These are phyloP conservation scores for Plectosphaerella sp. DNA, from an alignment of 2,329 filamentous ascomycete species.

Conservation along the genomic window DNA sequence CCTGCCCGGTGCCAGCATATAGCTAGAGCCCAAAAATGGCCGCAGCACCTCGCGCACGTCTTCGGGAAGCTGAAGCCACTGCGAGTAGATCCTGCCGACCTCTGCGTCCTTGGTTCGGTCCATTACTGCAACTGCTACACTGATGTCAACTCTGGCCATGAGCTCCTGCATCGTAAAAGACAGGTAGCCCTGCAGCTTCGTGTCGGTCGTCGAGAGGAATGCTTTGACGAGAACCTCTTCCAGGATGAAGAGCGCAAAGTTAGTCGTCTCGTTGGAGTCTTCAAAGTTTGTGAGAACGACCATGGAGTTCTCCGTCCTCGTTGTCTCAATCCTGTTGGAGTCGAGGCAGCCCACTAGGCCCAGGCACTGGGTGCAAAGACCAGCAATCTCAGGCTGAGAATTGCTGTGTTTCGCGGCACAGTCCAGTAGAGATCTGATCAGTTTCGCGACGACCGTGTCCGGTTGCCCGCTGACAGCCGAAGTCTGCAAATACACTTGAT, in stretches of 20 bases:
- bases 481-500: slow-evolving; percentile 76
- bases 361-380: slow-evolving; percentile 74
- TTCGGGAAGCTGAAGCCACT: slow-evolving; percentile 77
- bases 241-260: slow-evolving; percentile 82
- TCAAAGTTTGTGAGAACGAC: slow-evolving; percentile 86
- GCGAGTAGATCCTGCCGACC: slow-evolving; percentile 58
- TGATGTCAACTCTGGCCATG: slow-evolving; percentile 72
- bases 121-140: slow-evolving; percentile 40
- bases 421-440: slow-evolving; percentile 79
- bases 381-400: slow-evolving; percentile 60
- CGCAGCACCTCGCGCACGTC: slow-evolving; percentile 75
- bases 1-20: slow-evolving; percentile 63
- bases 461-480: slow-evolving; percentile 81
- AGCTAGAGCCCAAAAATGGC: slow-evolving; percentile 83
- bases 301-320: slow-evolving; percentile 75
- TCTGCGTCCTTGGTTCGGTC: slow-evolving; percentile 35
- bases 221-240: slow-evolving; percentile 86
- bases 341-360: slow-evolving; percentile 90
- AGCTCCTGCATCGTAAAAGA: slow-evolving; percentile 94
- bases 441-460: slow-evolving; percentile 63
- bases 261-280: slow-evolving; percentile 68
- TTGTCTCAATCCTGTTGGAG: slow-evolving; percentile 79
- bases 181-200: slow-evolving; percentile 82
- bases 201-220: slow-evolving; percentile 86
- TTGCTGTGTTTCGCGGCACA: slow-evolving; percentile 77